Evolutionary conservation across 1,284 basidiomycete genomes (phyloP), one percentile per base, ranked within the genome.

Genomic region (Trametes hirsuta): DNA sequence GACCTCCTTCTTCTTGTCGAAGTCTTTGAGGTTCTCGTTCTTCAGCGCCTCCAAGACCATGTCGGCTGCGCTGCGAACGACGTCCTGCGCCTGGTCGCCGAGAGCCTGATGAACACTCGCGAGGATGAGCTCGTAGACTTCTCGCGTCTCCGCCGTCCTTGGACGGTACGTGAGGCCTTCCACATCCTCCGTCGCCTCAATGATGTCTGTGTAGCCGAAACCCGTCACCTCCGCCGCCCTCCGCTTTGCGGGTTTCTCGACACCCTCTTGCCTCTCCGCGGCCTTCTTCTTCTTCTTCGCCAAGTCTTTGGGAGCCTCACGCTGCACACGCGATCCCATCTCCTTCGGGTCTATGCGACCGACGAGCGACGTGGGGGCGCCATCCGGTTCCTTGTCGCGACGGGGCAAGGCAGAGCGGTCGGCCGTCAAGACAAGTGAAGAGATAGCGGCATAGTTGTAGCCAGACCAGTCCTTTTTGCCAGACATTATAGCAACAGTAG

Each of bases 1-100:
- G 34, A 97, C 86, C 71, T 98, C 95, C 77, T 89, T 93, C 77
- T 98, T 97, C 83, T 97, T 97, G 82, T 99, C 97, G 70, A 98
- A 94, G 75, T 99, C 97, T 77, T 96, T 97, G 78, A 96, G 75
- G 62, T 83, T 80, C 65, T 97, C 95, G 70, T 88, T 91, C 78
- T 98, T 99, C 69, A 99, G 83, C 4, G 87, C 85, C 77, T 97
- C 95, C 51, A 99, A 80, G 0, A 96, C 90, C 0, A 87, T 86
- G 75, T 99, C 97, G 15, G 97, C 91, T 4, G 97, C 97, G 64
- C 92, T 95, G 24, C 97, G 90, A 52, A 99, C 88, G 67, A 99
- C 90, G 65, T 98, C 97, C 71, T 95, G 94, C 0, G 95, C 93
- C 73, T 97, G 95, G 77, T 98, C 97, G 1, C 97, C 97, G 10